Evolutionary conservation across 768 basidiomycete genomes (phyloP).

Genomic region (Kwoniella sp.): DNA sequence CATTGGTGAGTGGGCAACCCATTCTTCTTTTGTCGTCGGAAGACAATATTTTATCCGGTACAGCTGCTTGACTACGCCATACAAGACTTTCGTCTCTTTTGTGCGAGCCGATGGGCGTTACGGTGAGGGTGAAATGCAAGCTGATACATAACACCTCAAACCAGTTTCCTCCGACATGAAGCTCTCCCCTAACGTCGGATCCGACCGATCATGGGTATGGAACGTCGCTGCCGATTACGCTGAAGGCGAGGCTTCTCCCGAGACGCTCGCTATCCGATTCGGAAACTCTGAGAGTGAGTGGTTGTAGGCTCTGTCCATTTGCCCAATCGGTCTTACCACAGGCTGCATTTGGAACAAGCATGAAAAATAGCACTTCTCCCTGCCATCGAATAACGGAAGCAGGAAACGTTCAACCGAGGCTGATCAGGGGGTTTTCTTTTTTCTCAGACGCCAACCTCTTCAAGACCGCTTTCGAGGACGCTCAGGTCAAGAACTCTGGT

Average conservation of each 20-base stretch:
- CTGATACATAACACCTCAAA: too few relatives aligned
- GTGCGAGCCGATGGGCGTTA: too few relatives aligned
- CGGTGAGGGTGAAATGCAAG: too few relatives aligned
- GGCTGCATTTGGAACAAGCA: too few relatives aligned
- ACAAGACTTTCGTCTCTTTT: too few relatives aligned
- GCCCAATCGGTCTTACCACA: too few relatives aligned
- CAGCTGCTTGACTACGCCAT: too few relatives aligned
- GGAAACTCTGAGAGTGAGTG: slow-evolving; percentile 89
- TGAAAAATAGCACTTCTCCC: too few relatives aligned
- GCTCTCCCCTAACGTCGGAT: slow-evolving; percentile 96
- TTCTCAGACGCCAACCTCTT: slow-evolving; percentile 76
- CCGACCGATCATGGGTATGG: slow-evolving; percentile 99
- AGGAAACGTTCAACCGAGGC: too few relatives aligned
- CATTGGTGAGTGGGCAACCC: slow-evolving; percentile 75
- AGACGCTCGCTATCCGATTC: slow-evolving; percentile 97
- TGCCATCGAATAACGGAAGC: too few relatives aligned
- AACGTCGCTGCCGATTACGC: slow-evolving; percentile 94
- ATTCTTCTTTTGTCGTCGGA: too few relatives aligned
- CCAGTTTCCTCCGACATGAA: slow-evolving; percentile 87
- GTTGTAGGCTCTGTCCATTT: background rate
- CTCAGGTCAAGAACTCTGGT: slow-evolving; percentile 61
- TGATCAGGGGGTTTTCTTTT: too few relatives aligned
- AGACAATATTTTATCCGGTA: background rate
- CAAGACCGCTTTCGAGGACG: slow-evolving; percentile 84
- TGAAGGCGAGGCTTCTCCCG: slow-evolving; percentile 82